Evolutionary conservation across 2,329 filamentous ascomycete genomes (phyloP), one percentile per base, ranked within the genome.

Genomic region (Cordyceps cicadae): DNA sequence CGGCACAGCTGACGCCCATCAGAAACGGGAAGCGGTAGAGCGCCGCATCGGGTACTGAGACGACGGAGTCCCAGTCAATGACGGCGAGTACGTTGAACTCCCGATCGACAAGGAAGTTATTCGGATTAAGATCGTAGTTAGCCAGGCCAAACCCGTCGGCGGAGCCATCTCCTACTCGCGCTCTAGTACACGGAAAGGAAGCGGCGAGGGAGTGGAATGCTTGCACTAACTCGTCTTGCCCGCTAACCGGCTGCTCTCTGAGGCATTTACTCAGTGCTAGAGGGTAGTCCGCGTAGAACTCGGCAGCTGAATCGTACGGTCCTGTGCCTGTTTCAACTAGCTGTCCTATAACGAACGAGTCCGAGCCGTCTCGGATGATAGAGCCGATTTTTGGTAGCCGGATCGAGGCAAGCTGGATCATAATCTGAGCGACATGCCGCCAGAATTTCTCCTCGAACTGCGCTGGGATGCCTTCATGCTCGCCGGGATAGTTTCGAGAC

Each of bases 1-100:
- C n/a, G n/a, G 56, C 34, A 32, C 24, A 32, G 37, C 15, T 12
- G 11, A 52, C 39, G 9, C 49, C 49, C 26, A 59, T 34, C 2
- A 53, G 39, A n/a, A 41, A 46, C 24, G 56, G 56, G 17, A 59
- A 19, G 48, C 39, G 49, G 49, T 46, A 34, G n/a, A 59, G 49
- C 6, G 24, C 56, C 39, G 56, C 56, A 29, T 59, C 49, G 5
- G 48, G 56, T 24, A 59, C 17, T 21, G 56, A 29, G 26, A 53
- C 37, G 12, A 76, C 71, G 48, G 71, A 77, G 60, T 79, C 75
- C 75, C 75, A 79, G 63, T 78, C 75, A 3, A 78, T 50, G 0
- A 79, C 54, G 5, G 64, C 76, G 1, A 72, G 74, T 5, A 79
- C 63, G 0, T 62, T 61, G 0, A 72, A 72, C 5, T 70, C 32